These are phyloP conservation scores for Aspergillus floridensis DNA, from an alignment of 2,329 filamentous ascomycete genomes.

Conservation along the genomic window DNA sequence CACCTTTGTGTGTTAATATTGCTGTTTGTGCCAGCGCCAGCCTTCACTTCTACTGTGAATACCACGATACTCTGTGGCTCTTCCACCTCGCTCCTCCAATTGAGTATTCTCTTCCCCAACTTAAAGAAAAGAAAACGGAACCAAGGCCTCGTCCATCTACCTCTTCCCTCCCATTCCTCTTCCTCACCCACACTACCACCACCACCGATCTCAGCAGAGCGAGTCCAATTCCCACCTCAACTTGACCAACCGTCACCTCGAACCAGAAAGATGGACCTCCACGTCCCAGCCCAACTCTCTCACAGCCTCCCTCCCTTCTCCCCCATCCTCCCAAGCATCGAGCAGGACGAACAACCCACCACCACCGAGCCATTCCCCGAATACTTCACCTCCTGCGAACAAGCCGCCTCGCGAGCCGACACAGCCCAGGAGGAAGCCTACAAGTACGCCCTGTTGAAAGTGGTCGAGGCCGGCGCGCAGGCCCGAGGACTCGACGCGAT, in stretches of 20 bases:
- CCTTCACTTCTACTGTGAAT: not conserved
- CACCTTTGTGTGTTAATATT: not conserved
- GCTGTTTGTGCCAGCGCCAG: not conserved
- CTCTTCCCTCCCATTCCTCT: too few relatives aligned
- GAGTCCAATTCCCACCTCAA: too few relatives aligned
- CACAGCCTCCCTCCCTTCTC: not conserved
- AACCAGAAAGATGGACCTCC: not conserved
- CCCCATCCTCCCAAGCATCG: not conserved
- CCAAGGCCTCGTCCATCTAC: too few relatives aligned
- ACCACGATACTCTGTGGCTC: not conserved
- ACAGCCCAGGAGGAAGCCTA: conserved; percentile 21
- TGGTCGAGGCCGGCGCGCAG: conserved; percentile 22
- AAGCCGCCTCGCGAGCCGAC: conserved; percentile 4
- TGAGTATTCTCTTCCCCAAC: not conserved
- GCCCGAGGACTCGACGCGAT: conserved; percentile 15
- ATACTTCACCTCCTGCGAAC: conserved; percentile 22
- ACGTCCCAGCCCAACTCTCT: not conserved
- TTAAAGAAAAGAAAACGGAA: not conserved
- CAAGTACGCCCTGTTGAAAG: conserved; percentile 22
- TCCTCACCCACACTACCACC: too few relatives aligned
- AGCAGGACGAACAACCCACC: not conserved
- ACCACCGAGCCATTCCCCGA: conserved; percentile 28
- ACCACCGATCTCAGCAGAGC: too few relatives aligned
- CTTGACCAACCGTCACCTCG: not conserved
- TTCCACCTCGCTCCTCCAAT: not conserved